Conservation (phyloP, 208 protist genomes). For the Leishmania mexicana region DNA sequence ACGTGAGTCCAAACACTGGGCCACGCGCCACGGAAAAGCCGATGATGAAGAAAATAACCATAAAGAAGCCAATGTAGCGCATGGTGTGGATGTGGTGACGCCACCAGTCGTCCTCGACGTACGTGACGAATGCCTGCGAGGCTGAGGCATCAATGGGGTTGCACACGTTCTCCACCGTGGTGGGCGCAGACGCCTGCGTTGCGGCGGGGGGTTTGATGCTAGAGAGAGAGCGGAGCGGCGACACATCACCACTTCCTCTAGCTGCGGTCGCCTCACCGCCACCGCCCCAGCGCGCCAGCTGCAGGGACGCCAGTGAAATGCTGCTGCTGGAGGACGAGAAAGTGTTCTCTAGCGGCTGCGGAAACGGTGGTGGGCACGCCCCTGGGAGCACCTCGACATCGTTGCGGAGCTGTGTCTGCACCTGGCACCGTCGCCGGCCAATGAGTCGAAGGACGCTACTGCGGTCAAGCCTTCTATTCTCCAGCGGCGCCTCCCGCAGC, state of each 20-base stretch:
- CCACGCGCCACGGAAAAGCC: slow-evolving; percentile 37
- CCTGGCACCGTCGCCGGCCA: neutral
- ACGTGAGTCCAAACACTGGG: slow-evolving; percentile 53
- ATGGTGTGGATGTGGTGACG: slow-evolving; percentile 67
- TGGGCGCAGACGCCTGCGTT: neutral
- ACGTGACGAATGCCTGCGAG: slow-evolving; percentile 37
- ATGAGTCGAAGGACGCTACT: neutral
- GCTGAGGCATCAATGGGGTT: slow-evolving; percentile 5
- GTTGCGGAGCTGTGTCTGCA: neutral
- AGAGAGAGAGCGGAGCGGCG: neutral
- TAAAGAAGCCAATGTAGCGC: slow-evolving; percentile 69
- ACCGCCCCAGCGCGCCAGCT: neutral
- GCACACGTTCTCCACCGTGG: neutral
- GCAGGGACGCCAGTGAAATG: neutral
- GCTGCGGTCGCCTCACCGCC: neutral
- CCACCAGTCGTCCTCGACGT: slow-evolving; percentile 84
- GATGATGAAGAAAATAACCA: slow-evolving; percentile 43
- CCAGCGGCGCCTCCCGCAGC: slow-evolving; percentile 16
- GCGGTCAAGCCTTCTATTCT: slow-evolving; percentile 7
- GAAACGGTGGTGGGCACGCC: neutral
- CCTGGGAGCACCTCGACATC: neutral
- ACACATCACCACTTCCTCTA: neutral
- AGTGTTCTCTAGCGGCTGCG: neutral
- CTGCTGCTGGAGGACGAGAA: neutral
- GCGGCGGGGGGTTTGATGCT: neutral